Percentiles rank a stretch among this genome's conserved stretches.
These are phyloP conservation scores for Sabuloglossum arenarium DNA, from an alignment of 495 filamentous ascomycete genomes.

Conservation along the genomic window DNA sequence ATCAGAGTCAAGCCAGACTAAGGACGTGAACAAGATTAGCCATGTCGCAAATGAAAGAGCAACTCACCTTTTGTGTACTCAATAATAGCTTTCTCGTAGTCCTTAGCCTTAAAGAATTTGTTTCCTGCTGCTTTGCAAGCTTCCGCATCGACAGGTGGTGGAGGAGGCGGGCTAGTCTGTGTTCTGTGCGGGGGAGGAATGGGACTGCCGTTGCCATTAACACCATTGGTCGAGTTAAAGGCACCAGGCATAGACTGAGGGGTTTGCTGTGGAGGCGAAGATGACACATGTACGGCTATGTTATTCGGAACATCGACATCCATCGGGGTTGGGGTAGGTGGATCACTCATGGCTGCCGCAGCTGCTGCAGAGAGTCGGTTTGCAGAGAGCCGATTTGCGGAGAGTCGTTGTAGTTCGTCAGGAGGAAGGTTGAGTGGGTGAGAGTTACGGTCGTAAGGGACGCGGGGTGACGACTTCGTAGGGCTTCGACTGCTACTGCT, in stretches of 20 bases:
- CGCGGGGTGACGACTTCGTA: not conserved
- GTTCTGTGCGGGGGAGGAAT: constrained; percentile 60
- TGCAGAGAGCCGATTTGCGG: too few species aligned
- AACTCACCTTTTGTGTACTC: constrained; percentile 80
- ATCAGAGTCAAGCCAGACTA: not conserved
- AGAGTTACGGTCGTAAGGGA: constrained; percentile 32
- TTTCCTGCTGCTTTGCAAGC: constrained; percentile 82
- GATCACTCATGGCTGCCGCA: constrained; percentile 36
- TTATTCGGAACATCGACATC: constrained; percentile 43
- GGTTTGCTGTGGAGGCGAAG: constrained; percentile 11
- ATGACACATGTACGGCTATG: constrained; percentile 24
- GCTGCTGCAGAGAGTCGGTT: constrained; percentile 35
- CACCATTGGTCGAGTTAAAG: constrained; percentile 24
- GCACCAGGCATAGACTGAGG: constrained; percentile 6
- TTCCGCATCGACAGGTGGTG: constrained; percentile 51
- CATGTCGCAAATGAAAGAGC: not conserved
- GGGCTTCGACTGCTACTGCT: not conserved
- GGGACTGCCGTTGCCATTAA: constrained; percentile 38
- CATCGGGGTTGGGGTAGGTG: constrained; percentile 36
- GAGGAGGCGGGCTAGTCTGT: constrained; percentile 22
- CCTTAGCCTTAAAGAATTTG: constrained; percentile 83
- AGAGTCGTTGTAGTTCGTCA: constrained; percentile 55
- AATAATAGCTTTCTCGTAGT: constrained; percentile 67
- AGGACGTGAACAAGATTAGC: not conserved
- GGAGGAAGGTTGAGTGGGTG: constrained; percentile 79